A percentile compares a stretch with the other conserved stretches of the same genome.
phyloP scores from a whole-genome alignment of 805 yeast genomes.

The Monosporozyma servazzii region DNA sequence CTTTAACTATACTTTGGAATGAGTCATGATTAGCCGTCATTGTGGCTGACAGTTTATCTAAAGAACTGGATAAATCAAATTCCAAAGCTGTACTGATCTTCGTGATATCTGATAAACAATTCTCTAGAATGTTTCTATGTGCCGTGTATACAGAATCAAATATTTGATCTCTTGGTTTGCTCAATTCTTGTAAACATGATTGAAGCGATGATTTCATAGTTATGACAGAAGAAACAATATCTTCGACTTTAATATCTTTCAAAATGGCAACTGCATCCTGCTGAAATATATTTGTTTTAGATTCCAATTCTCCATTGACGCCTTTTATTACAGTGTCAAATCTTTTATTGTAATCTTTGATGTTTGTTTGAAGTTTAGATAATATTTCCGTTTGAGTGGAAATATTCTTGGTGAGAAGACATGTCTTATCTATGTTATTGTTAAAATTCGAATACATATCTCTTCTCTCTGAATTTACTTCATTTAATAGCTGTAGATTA shows the following conservation, averaged over 20 bases:
- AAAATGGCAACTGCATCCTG: background rate
- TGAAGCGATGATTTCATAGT: background rate
- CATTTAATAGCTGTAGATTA: slow-evolving; percentile 9
- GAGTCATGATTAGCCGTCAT: background rate
- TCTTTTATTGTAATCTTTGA: slow-evolving; percentile 1
- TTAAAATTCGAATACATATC: slow-evolving; percentile 11
- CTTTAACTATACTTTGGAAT: background rate
- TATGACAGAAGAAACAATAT: background rate
- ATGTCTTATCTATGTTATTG: slow-evolving; percentile 10
- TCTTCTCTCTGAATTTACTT: slow-evolving; percentile 11
- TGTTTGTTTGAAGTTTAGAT: background rate
- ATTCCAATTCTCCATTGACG: slow-evolving; percentile 18
- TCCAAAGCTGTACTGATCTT: slow-evolving; percentile 4
- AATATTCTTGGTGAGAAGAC: slow-evolving; percentile 11
- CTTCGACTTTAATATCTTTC: background rate
- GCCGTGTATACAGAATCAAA: background rate
- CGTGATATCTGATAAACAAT: slow-evolving; percentile 1
- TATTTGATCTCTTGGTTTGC: background rate
- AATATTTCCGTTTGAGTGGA: slow-evolving; percentile 9
- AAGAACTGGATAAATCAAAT: background rate
- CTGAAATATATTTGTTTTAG: slow-evolving; percentile 13
- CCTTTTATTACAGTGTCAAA: slow-evolving; percentile 11
- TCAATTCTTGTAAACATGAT: background rate
- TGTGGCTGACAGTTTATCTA: background rate
- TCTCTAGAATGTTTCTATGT: background rate